These are phyloP conservation scores for Ambrosiella beaveri DNA, from an alignment of 2,329 filamentous ascomycete genomes.

Conservation along the genomic window DNA sequence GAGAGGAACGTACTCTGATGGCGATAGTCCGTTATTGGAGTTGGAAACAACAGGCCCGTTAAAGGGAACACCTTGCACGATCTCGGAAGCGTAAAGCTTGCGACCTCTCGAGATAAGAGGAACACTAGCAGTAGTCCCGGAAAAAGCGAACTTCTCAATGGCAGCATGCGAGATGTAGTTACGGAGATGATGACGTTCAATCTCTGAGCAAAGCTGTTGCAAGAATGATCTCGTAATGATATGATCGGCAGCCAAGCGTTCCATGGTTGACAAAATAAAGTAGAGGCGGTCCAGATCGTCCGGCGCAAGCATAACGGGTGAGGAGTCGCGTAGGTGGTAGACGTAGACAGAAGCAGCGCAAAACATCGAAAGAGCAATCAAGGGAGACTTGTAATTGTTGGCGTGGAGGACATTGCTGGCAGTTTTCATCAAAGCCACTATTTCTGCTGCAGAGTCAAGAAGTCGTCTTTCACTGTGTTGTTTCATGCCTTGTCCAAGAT, in stretches of 20 bases:
- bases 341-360: constrained; percentile 72
- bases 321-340: constrained; percentile 53
- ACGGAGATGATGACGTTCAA: constrained; percentile 36
- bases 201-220: constrained; percentile 69
- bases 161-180: constrained; percentile 22
- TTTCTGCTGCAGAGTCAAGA: constrained; percentile 65
- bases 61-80: background rate
- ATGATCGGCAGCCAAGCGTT: constrained; percentile 55
- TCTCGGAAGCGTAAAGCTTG: constrained; percentile 3
- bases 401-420: background rate
- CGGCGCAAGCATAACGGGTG: constrained; percentile 39
- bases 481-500: constrained; percentile 36
- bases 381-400: constrained; percentile 26
- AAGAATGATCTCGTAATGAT: constrained; percentile 67
- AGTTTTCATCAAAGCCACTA: constrained; percentile 28
- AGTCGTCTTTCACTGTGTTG: constrained; percentile 57
- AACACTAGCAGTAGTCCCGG: constrained; percentile 22
- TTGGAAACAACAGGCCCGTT: background rate
- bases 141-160: constrained; percentile 21
- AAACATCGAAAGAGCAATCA: constrained; percentile 70
- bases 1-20: constrained; percentile 3
- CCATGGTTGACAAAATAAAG: constrained; percentile 64
- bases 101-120: constrained; percentile 26
- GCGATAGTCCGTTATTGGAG: background rate
- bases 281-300: constrained; percentile 38